Base-by-base conservation (phyloP, 805 yeast species). In the Candida chilensis region DNA sequence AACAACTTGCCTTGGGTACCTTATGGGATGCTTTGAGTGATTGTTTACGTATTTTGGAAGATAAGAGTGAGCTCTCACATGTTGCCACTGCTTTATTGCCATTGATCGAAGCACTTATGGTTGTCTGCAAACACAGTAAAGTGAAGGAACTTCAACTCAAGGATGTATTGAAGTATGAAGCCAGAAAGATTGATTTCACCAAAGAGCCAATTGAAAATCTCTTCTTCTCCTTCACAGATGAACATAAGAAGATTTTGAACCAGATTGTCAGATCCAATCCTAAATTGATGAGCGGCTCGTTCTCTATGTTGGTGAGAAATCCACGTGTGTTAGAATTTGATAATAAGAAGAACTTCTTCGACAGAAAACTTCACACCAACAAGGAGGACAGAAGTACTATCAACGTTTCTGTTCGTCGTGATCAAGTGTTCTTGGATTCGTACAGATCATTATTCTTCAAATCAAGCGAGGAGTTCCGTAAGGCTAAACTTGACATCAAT, bases 281-380 rank as follows among this genome's bases (percentile, higher is more conserved):
- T 1, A 84, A 87, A 43, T 64, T 92, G 42, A 84, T 90, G 95
- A 81, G 90, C 52, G 98, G 98, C 0, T 94, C 97, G 11, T 87
- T 92, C 48, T 74, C 95, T 1, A 77, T 87, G 66, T 63, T 92
- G 41, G 90, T 92, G 11, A 70, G 80, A 42, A 90, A 86, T 48
- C 92, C 96, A 5, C 77, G 78, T 47, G 90, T 88, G 2, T 60
- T 92, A 39, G 97, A 92, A 44, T 92, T 92, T 58, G 97, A 92
- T 54, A 92, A 88, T 58, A 92, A 94, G 57, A 72, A 84, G 46
- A 78, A 78, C 41, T 87, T 78, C 54, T 90, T 92, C 48, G 83
- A 76, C 40, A 70, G 90, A 29, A 74, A 78, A 42, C 48, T 92
- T 11, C 88, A 82, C 41, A 49, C 60, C 18, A 64, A 60, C 16